phyloP scores from a whole-genome alignment of 345 rosid genomes.

The Theobroma cacao region DNA sequence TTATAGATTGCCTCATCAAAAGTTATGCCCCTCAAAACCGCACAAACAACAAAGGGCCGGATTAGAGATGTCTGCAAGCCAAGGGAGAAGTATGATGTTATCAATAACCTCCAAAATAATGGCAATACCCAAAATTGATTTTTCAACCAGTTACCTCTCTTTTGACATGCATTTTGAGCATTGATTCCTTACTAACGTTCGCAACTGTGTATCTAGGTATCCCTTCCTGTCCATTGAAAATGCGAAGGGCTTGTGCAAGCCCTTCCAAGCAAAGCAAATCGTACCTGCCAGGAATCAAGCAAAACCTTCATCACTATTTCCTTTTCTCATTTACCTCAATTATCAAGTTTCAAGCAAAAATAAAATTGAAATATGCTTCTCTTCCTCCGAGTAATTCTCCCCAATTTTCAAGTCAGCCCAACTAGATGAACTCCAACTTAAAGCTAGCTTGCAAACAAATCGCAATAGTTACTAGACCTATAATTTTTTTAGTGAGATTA shows the following conservation, averaged over 20 bases:
- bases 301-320: not conserved
- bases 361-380: not conserved
- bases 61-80: constrained; percentile 58
- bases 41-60: constrained; percentile 80
- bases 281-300: constrained; percentile 42
- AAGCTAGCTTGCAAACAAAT: not conserved
- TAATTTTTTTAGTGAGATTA: not conserved
- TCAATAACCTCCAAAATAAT: not conserved
- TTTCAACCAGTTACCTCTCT: constrained; percentile 46
- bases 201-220: constrained; percentile 51
- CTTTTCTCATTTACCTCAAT: not conserved
- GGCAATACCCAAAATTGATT: not conserved
- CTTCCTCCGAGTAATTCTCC: not conserved
- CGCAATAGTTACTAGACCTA: not conserved
- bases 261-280: constrained; percentile 98
- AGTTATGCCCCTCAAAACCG: constrained; percentile 74
- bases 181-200: constrained; percentile 40
- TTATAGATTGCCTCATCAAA: constrained; percentile 86
- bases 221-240: constrained; percentile 65
- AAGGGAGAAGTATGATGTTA: not conserved
- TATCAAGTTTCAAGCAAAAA: not conserved
- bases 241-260: constrained; percentile 87
- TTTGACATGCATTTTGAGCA: constrained; percentile 69
- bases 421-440: not conserved
- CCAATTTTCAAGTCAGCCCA: not conserved